These are phyloP conservation scores for Sodiomyces alkalinus DNA, from an alignment of 2,329 filamentous ascomycete species.

Conservation along the genomic window DNA sequence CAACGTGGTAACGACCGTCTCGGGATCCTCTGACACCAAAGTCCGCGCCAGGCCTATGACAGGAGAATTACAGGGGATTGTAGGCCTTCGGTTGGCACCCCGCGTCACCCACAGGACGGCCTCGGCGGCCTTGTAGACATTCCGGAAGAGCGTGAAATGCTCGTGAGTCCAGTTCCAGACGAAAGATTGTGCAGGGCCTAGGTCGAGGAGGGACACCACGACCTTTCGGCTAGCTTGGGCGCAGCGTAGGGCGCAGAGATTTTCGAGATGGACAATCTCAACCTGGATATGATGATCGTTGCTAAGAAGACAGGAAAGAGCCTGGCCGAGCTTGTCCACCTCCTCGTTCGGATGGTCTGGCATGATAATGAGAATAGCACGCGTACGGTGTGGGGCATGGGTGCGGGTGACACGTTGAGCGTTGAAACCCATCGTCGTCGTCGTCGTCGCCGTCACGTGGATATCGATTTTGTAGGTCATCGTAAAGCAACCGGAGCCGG, in stretches of 20 bases:
- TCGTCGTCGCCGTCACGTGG: too few relatives aligned
- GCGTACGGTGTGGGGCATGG: too few relatives aligned
- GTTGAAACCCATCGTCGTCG: too few relatives aligned
- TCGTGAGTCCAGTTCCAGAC: conserved; percentile 23
- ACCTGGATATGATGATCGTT: too few relatives aligned
- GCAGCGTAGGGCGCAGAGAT: not conserved
- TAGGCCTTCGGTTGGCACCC: conserved; percentile 21
- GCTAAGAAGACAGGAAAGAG: too few relatives aligned
- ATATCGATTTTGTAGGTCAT: not conserved
- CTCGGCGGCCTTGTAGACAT: conserved; percentile 19
- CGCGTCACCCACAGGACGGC: conserved; percentile 32
- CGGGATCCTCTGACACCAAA: conserved; percentile 31
- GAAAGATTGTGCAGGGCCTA: conserved; percentile 12
- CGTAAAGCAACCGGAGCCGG: not conserved
- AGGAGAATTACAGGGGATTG: conserved; percentile 20
- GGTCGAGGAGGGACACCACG: conserved; percentile 32
- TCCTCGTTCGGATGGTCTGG: not conserved
- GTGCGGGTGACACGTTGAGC: too few relatives aligned
- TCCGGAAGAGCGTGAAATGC: conserved; percentile 24
- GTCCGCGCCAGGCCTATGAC: conserved; percentile 31
- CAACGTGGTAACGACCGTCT: conserved; percentile 26
- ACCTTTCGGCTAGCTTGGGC: conserved; percentile 4
- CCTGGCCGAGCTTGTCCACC: not conserved
- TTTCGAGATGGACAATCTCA: not conserved
- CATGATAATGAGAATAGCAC: not conserved